Evolutionary conservation across 2,329 filamentous ascomycete genomes (phyloP).

Genomic region (Apiospora hydei): DNA sequence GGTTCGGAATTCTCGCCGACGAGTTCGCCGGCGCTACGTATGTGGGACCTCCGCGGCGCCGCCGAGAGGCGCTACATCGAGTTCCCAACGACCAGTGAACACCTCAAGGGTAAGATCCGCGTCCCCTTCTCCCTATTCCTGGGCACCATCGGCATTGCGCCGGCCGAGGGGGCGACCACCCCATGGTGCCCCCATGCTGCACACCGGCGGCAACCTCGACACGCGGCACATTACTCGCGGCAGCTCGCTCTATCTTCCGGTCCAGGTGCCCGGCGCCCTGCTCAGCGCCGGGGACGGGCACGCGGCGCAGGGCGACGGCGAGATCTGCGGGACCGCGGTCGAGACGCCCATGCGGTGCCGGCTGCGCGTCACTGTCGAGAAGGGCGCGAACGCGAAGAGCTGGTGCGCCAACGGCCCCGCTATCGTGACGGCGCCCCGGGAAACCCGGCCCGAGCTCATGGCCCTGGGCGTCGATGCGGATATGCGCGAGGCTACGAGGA

Average conservation of each 20-base stretch:
- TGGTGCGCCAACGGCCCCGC: constrained; percentile 56
- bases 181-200: constrained; percentile 56
- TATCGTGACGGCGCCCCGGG: constrained; percentile 48
- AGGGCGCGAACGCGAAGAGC: constrained; percentile 45
- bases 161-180: constrained; percentile 51
- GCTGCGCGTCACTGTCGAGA: constrained; percentile 54
- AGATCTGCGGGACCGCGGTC: constrained; percentile 63
- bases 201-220: constrained; percentile 63
- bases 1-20: constrained; percentile 57
- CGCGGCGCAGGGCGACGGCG: constrained; percentile 61
- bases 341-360: constrained; percentile 60
- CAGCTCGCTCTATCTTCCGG: constrained; percentile 55
- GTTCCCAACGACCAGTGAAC: background rate
- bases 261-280: constrained; percentile 56
- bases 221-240: constrained; percentile 57
- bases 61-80: constrained; percentile 47
- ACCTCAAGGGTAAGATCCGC: constrained; percentile 54
- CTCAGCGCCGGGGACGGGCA: constrained; percentile 64
- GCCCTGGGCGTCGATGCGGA: constrained; percentile 56
- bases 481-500: constrained; percentile 55
- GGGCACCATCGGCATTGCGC: constrained; percentile 60
- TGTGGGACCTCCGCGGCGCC: constrained; percentile 51
- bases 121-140: constrained; percentile 60
- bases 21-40: constrained; percentile 54
- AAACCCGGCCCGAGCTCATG: constrained; percentile 42